Evolutionary conservation across 2,329 filamentous ascomycete species (phyloP).

Genomic region (Lomentospora prolificans): DNA sequence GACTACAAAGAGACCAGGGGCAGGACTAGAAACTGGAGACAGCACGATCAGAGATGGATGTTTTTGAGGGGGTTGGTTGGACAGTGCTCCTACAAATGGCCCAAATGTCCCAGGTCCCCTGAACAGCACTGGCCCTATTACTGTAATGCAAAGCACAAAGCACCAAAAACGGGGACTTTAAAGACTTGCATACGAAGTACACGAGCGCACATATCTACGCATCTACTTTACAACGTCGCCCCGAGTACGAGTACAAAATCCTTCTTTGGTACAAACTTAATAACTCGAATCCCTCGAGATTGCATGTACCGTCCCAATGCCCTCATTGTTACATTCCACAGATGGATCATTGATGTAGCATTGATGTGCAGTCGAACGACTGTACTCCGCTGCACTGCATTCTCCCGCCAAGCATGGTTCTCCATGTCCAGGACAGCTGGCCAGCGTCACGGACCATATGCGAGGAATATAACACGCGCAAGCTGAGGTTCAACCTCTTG

Average conservation of each 20-base stretch:
- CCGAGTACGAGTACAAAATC: too few species aligned
- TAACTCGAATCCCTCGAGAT: neutral
- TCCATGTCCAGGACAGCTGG: neutral
- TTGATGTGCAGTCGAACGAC: neutral
- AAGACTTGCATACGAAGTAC: too few species aligned
- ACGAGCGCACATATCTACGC: too few species aligned
- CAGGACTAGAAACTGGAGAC: neutral
- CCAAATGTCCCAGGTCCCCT: neutral
- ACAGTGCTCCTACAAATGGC: neutral
- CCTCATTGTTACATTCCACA: neutral
- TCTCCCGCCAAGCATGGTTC: neutral
- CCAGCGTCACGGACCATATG: too few species aligned
- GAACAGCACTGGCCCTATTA: neutral
- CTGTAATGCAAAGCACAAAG: neutral
- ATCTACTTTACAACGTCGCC: too few species aligned
- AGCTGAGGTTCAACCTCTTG: too few species aligned
- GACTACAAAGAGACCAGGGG: neutral
- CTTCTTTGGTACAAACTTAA: too few species aligned
- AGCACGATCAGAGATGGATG: neutral
- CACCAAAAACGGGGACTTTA: neutral
- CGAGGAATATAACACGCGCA: too few species aligned
- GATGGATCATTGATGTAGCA: neutral
- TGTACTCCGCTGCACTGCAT: neutral
- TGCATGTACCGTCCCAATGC: neutral
- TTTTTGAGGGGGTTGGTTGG: conserved; percentile 1